A percentile compares a stretch with the other conserved stretches of the same genome.
Conservation (phyloP, 2,329 filamentous ascomycete species). For the Pseudogymnoascus sp. region DNA sequence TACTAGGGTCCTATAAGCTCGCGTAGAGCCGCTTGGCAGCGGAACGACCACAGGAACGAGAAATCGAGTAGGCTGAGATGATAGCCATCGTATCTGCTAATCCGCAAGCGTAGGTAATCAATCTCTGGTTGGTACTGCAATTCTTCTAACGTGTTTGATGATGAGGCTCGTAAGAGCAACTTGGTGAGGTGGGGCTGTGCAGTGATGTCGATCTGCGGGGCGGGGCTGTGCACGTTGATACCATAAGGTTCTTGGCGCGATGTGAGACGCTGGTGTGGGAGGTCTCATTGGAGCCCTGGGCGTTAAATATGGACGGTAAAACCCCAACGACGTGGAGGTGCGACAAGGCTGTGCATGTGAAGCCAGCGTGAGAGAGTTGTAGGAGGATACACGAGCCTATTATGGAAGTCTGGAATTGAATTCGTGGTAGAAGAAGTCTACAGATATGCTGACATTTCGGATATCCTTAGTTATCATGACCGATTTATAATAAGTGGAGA, state of each 20-base stretch:
- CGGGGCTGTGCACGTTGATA: neutral
- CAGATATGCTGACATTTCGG: neutral
- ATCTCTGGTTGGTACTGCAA: neutral
- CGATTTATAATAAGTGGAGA: neutral
- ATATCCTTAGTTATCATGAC: neutral
- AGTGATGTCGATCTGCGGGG: neutral
- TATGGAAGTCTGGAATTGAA: neutral
- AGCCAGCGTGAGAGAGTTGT: neutral
- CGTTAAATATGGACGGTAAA: neutral
- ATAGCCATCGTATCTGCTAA: neutral
- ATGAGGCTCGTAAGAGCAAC: neutral
- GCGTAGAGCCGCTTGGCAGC: neutral
- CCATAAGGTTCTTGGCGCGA: neutral
- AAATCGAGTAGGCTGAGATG: neutral
- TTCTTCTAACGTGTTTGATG: neutral
- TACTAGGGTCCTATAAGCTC: neutral
- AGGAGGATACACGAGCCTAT: neutral
- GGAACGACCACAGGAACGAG: neutral
- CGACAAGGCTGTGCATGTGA: neutral
- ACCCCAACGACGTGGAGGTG: neutral
- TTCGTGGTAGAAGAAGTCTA: neutral
- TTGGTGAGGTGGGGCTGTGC: constrained; percentile 2
- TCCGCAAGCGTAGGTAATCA: neutral
- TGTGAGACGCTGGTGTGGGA: neutral
- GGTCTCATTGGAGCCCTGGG: neutral